Evolutionary conservation across 140 eudicot species (phyloP).

Genomic region (Stevia rebaudiana): DNA sequence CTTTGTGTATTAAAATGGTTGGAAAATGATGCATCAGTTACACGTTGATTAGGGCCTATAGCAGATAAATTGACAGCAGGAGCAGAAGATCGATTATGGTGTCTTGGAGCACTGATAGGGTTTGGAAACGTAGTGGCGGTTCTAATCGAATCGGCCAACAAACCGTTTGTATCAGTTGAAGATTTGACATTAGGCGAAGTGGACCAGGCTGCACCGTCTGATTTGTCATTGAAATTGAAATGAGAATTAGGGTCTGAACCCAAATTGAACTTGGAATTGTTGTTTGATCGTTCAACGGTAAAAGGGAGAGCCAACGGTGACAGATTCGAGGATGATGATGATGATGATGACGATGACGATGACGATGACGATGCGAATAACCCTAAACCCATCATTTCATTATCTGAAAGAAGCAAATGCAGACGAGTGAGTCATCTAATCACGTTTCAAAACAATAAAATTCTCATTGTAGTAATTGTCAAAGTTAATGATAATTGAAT

Average conservation of each 20-base stretch:
- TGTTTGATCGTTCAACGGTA: constrained; percentile 52
- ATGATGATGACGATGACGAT: constrained; percentile 25
- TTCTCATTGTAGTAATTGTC: neutral
- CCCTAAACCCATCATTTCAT: constrained; percentile 57
- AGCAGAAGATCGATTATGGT: neutral
- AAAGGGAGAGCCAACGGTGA: constrained; percentile 79
- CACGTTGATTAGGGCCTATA: constrained; percentile 3
- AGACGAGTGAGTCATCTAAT: neutral
- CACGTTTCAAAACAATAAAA: neutral
- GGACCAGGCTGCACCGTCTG: constrained; percentile 16
- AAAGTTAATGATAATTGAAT: neutral
- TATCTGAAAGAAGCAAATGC: neutral
- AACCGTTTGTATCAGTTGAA: constrained; percentile 29
- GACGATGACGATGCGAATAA: constrained; percentile 13
- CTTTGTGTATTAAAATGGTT: constrained; percentile 9
- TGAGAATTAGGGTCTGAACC: constrained; percentile 23
- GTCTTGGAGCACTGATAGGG: neutral
- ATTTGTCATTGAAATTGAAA: constrained; percentile 27
- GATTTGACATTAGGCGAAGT: constrained; percentile 44
- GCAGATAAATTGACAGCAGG: neutral
- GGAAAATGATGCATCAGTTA: neutral
- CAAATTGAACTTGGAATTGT: constrained; percentile 33
- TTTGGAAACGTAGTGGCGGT: constrained; percentile 11
- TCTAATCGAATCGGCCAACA: constrained; percentile 27
- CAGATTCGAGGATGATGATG: constrained; percentile 55